These are phyloP conservation scores for Stipa capillata DNA, from an alignment of 176 grass and related monocot species.

Conservation along the genomic window DNA sequence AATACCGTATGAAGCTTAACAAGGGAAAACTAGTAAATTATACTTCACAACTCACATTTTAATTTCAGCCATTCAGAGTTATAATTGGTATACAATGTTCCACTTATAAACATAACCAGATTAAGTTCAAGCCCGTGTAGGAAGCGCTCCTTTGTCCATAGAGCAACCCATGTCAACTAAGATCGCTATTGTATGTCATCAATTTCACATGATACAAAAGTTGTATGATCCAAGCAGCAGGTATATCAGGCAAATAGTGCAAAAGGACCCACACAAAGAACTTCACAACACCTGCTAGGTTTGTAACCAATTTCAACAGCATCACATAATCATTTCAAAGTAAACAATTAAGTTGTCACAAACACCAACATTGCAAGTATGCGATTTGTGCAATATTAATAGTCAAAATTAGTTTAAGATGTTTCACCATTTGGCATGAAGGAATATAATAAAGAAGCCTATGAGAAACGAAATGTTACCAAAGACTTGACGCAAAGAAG, in stretches of 20 bases:
- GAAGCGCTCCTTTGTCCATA: background rate
- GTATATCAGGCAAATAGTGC: background rate
- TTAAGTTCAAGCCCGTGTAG: background rate
- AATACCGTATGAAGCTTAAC: background rate
- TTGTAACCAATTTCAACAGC: slow-evolving; percentile 1
- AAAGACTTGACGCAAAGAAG: slow-evolving; percentile 96
- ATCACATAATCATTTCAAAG: background rate
- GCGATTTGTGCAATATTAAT: background rate
- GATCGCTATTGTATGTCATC: background rate
- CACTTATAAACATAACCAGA: background rate
- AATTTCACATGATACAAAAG: background rate
- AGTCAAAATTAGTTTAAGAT: background rate
- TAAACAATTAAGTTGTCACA: background rate
- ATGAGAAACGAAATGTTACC: slow-evolving; percentile 38
- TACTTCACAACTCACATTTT: background rate
- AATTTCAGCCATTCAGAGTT: background rate
- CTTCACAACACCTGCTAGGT: background rate
- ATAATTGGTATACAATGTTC: background rate
- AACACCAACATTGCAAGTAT: background rate
- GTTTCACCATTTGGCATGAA: background rate
- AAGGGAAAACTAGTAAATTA: background rate
- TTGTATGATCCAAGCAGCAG: background rate
- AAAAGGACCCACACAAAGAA: background rate
- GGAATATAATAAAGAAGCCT: background rate
- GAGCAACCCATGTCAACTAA: background rate